A percentile compares a stretch with the other conserved stretches of the same genome.
These are phyloP conservation scores for Myrmaecium sp. DNA, from an alignment of 2,329 filamentous ascomycete species.

Conservation along the genomic window DNA sequence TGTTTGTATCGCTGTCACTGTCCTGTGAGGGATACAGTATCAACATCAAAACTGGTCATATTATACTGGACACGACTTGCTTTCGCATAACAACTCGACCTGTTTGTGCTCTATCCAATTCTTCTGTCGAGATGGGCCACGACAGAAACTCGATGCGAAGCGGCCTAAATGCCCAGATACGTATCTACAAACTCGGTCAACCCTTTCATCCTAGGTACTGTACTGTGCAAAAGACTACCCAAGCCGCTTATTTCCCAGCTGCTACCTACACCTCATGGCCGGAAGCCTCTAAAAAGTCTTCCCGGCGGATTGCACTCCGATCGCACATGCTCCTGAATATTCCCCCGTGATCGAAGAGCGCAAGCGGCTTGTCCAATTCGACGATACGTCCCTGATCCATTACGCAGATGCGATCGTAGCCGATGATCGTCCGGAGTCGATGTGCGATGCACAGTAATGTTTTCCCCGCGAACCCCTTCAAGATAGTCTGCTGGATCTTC, in stretches of 20 bases:
- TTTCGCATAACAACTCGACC: no score
- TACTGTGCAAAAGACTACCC: neutral
- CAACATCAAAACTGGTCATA: no score
- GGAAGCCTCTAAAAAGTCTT: slow-evolving; percentile 25
- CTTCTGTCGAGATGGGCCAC: neutral
- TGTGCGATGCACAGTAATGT: slow-evolving; percentile 89
- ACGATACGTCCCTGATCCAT: slow-evolving; percentile 84
- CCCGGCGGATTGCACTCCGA: slow-evolving; percentile 52
- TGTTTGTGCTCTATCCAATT: neutral
- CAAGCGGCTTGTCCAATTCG: slow-evolving; percentile 63
- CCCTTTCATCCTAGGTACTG: neutral
- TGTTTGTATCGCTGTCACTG: no score
- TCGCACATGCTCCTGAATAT: slow-evolving; percentile 89
- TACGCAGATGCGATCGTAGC: slow-evolving; percentile 89
- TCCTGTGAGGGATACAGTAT: no score
- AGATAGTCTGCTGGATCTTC: slow-evolving; percentile 85
- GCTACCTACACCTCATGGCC: neutral
- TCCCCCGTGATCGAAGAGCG: slow-evolving; percentile 52
- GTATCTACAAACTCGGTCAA: neutral
- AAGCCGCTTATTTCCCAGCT: neutral
- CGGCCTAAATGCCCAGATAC: neutral
- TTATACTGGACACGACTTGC: no score
- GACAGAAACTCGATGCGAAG: neutral
- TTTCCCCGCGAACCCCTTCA: slow-evolving; percentile 66
- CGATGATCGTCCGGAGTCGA: slow-evolving; percentile 76